These are phyloP conservation scores for Leucaena leucocephala DNA, from an alignment of 306 rosid species.

Conservation along the genomic window DNA sequence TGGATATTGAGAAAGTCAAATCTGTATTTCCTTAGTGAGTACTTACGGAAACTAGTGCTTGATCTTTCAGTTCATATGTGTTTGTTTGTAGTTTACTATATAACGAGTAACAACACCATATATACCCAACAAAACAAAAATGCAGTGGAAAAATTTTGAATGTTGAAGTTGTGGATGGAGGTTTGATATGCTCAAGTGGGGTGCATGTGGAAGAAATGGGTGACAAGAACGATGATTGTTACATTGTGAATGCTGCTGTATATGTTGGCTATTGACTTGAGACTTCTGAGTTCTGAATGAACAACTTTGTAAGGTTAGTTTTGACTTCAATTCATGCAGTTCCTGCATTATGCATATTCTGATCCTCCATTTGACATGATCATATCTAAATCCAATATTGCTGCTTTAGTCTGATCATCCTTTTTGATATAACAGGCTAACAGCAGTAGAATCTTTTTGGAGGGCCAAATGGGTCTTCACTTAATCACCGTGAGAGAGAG, in stretches of 20 bases:
- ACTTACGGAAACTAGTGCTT: constrained; percentile 9
- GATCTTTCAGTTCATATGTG: constrained; percentile 21
- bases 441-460: background rate
- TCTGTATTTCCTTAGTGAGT: constrained; percentile 97
- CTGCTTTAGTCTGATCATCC: background rate
- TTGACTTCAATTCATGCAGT: background rate
- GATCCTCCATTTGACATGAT: background rate
- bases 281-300: constrained; percentile 21
- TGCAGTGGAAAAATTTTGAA: constrained; percentile 86
- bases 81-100: constrained; percentile 22
- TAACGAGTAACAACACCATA: constrained; percentile 1
- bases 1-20: constrained; percentile 84
- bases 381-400: background rate
- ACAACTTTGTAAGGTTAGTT: constrained; percentile 29
- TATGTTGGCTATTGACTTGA: constrained; percentile 77
- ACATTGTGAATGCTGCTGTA: constrained; percentile 95
- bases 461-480: background rate
- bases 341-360: background rate
- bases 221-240: constrained; percentile 93
- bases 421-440: background rate
- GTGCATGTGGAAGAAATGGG: constrained; percentile 96
- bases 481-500: constrained; percentile 9
- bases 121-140: background rate
- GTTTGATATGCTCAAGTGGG: constrained; percentile 95
- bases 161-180: constrained; percentile 91